Percentiles rank a stretch among this genome's conserved stretches.
phyloP scores from a whole-genome alignment of 2,329 filamentous ascomycete genomes.

The Emmonsiellopsis sp. region DNA sequence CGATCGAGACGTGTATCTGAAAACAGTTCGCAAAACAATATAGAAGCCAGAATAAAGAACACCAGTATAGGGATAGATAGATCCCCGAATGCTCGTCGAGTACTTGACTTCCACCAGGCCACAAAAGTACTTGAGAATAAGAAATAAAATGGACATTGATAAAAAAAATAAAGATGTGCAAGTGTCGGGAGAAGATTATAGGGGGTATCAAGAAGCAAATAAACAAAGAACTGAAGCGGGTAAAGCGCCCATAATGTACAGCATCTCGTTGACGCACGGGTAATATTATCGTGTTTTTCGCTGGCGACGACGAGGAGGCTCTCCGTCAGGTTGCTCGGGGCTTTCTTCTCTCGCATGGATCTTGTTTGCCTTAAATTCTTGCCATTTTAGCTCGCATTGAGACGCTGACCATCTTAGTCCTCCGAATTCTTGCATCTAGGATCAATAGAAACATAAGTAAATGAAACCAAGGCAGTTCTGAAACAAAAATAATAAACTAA shows the following conservation, averaged over 20 bases:
- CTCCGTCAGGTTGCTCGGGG: background rate
- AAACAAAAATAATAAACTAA: conserved; percentile 10
- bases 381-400: conserved; percentile 23
- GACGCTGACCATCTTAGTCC: conserved; percentile 23
- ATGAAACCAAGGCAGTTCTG: conserved; percentile 8
- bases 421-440: conserved; percentile 24
- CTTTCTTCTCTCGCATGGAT: background rate
- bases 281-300: background rate
- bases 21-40: too few species aligned
- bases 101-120: too few species aligned
- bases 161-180: too few species aligned
- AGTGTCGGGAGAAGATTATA: background rate
- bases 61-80: too few species aligned
- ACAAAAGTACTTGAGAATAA: too few species aligned
- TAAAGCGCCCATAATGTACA: background rate
- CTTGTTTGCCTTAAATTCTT: conserved; percentile 4
- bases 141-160: too few species aligned
- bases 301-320: background rate
- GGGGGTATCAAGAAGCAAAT: background rate
- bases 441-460: conserved; percentile 1
- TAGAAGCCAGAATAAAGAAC: too few species aligned
- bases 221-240: background rate
- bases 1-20: too few species aligned
- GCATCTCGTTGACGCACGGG: background rate
- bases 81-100: too few species aligned